These are phyloP conservation scores for Vinca major DNA, from an alignment of 305 asterid genomes.

Conservation along the genomic window DNA sequence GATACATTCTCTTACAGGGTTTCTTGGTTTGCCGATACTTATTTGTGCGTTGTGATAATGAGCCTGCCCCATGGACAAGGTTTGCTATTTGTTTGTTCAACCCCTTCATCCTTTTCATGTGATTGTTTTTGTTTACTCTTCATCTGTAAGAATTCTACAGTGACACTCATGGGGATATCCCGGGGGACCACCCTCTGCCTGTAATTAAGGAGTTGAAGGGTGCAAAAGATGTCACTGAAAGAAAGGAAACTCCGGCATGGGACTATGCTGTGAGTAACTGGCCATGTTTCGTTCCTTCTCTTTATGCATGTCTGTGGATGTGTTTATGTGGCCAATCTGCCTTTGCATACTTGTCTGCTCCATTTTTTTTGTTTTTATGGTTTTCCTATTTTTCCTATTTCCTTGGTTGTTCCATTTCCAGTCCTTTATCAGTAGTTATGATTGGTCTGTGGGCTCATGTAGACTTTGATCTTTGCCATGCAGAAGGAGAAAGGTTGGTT, in stretches of 20 bases:
- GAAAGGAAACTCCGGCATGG: slow-evolving; percentile 68
- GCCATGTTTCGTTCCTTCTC: background rate
- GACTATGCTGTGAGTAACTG: slow-evolving; percentile 63
- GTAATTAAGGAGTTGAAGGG: slow-evolving; percentile 44
- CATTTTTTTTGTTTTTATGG: background rate
- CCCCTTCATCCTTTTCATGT: background rate
- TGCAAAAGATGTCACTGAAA: slow-evolving; percentile 52
- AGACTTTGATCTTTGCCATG: slow-evolving; percentile 12
- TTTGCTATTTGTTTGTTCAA: slow-evolving; percentile 17
- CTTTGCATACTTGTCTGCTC: background rate
- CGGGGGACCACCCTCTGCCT: slow-evolving; percentile 47
- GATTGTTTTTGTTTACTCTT: slow-evolving; percentile 12
- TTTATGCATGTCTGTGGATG: background rate
- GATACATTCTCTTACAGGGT: slow-evolving; percentile 41
- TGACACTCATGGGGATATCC: slow-evolving; percentile 66
- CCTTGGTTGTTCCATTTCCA: background rate
- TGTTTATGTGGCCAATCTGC: background rate
- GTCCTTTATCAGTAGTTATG: background rate
- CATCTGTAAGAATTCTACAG: slow-evolving; percentile 26
- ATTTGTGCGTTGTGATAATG: slow-evolving; percentile 92
- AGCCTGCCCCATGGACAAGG: slow-evolving; percentile 96
- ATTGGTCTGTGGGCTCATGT: background rate
- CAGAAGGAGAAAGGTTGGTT: slow-evolving; percentile 65
- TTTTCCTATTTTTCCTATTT: background rate
- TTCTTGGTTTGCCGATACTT: slow-evolving; percentile 70